Conservation (phyloP, 2,329 filamentous ascomycete species). For the Aspergillus caelatus region DNA sequence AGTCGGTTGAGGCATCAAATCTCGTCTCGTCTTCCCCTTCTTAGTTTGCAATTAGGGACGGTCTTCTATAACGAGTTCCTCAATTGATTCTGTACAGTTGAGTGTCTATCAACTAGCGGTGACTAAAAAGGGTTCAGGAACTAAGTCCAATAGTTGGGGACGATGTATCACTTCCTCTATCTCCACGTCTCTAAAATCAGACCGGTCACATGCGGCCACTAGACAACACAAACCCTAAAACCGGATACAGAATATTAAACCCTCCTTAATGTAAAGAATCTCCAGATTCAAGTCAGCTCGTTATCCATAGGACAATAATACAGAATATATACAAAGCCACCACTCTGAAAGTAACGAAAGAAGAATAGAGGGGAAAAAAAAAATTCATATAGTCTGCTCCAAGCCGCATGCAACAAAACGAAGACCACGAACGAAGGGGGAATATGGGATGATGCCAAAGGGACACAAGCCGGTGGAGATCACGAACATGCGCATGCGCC, state of each 20-base stretch:
- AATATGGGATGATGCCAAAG: conserved; percentile 9
- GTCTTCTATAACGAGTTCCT: not conserved
- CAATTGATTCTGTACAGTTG: not conserved
- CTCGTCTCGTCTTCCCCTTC: not conserved
- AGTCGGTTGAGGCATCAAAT: not conserved
- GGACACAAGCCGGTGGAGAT: conserved; percentile 2
- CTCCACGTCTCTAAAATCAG: not conserved
- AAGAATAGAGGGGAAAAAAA: conserved; percentile 2
- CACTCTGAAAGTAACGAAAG: conserved; percentile 7
- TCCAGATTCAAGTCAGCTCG: conserved; percentile 7
- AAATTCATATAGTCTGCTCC: conserved; percentile 13
- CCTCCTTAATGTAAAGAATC: not conserved
- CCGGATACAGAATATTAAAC: not conserved
- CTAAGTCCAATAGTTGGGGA: not conserved
- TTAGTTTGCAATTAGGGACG: not conserved
- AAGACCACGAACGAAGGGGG: conserved; percentile 5
- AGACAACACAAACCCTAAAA: not conserved
- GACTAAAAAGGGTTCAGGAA: not conserved
- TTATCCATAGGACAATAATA: conserved; percentile 17
- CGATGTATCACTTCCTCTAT: not conserved
- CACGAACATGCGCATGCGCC: not conserved
- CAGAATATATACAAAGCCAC: conserved; percentile 22
- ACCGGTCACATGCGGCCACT: not conserved
- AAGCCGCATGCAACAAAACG: conserved; percentile 13
- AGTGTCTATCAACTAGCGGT: not conserved